Conservation (phyloP, 352 stramenopile species). For the Peronospora farinosa region DNA sequence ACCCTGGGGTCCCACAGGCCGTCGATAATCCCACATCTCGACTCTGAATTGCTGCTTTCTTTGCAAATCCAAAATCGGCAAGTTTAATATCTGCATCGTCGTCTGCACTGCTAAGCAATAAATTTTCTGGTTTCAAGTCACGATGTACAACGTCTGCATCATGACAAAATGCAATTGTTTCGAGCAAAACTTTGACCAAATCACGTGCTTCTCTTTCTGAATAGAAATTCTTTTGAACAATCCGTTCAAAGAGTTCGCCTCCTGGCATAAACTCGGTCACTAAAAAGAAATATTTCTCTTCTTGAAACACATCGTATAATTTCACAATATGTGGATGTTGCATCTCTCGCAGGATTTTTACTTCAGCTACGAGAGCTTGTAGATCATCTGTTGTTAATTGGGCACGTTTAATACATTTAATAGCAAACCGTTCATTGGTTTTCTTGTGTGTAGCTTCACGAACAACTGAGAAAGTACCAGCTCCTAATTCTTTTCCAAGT, state of each 20-base stretch:
- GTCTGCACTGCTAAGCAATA: constrained; percentile 77
- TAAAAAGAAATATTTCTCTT: constrained; percentile 92
- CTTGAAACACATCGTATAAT: constrained; percentile 88
- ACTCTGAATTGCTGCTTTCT: constrained; percentile 54
- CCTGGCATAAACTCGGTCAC: constrained; percentile 94
- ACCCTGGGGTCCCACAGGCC: constrained; percentile 66
- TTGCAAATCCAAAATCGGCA: constrained; percentile 80
- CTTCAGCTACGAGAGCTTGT: constrained; percentile 67
- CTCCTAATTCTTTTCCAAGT: constrained; percentile 63
- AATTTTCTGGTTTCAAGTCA: constrained; percentile 96
- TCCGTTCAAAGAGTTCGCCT: constrained; percentile 81
- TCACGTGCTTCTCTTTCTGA: constrained; percentile 72
- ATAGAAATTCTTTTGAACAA: constrained; percentile 86
- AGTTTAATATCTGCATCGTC: constrained; percentile 82
- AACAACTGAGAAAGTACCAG: constrained; percentile 70
- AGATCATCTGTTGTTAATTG: constrained; percentile 62
- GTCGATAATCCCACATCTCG: constrained; percentile 43
- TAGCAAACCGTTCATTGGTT: constrained; percentile 46
- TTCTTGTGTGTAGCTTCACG: constrained; percentile 44
- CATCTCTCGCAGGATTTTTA: constrained; percentile 76
- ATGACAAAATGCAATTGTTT: constrained; percentile 85
- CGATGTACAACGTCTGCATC: constrained; percentile 85
- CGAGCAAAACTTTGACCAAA: constrained; percentile 69
- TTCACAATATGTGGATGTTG: constrained; percentile 87
- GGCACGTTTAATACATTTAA: constrained; percentile 87